A percentile compares a stretch with the other conserved stretches of the same genome.
Evolutionary conservation across 2,329 filamentous ascomycete species (phyloP).

Genomic region (Pseudogymnoascus sp.): DNA sequence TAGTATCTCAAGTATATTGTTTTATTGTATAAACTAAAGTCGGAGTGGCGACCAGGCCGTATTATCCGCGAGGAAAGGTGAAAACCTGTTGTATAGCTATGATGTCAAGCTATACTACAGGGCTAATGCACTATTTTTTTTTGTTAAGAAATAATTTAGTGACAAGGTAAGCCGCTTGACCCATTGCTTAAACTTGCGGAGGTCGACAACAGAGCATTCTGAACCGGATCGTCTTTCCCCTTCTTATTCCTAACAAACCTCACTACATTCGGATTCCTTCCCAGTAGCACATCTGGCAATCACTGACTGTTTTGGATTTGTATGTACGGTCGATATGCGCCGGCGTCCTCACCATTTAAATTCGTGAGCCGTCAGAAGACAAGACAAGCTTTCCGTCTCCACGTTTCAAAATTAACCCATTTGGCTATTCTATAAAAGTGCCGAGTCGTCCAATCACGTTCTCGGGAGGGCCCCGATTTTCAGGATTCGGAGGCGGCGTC

Average conservation of each 20-base stretch:
- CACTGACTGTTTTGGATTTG: background rate
- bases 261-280: background rate
- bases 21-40: too few species aligned
- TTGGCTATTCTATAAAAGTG: constrained; percentile 3
- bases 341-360: too few species aligned
- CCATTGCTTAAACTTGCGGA: background rate
- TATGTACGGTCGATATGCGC: background rate
- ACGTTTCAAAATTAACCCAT: background rate
- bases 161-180: too few species aligned
- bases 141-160: too few species aligned
- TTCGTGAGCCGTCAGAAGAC: background rate
- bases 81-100: too few species aligned
- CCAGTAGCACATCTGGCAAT: background rate
- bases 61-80: too few species aligned
- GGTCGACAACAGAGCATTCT: background rate
- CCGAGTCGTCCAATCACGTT: background rate
- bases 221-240: background rate
- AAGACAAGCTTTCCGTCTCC: constrained; percentile 5
- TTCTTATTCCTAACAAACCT: background rate
- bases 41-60: too few species aligned
- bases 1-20: too few species aligned
- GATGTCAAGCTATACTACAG: too few species aligned
- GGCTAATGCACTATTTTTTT: too few species aligned
- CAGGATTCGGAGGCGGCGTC: background rate
- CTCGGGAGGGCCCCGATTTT: background rate